Evolutionary conservation across 352 stramenopile genomes (phyloP).

Genomic region (Pythium utonaiense): DNA sequence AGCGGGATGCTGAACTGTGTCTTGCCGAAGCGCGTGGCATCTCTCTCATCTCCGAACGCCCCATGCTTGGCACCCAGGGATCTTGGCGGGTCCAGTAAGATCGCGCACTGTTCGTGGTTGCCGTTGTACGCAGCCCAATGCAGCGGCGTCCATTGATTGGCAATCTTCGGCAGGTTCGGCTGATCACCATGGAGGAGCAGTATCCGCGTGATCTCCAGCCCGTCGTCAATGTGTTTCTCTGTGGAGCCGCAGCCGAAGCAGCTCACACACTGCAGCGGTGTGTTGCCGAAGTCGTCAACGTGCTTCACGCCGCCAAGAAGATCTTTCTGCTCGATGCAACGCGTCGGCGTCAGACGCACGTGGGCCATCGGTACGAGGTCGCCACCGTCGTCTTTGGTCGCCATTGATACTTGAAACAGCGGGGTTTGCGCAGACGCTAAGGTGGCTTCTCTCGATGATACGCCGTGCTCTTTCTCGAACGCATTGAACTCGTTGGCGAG

Average conservation of each 20-base stretch:
- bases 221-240: conserved; percentile 57
- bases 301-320: conserved; percentile 45
- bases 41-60: not conserved
- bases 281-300: conserved; percentile 79
- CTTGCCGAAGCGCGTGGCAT: conserved; percentile 20
- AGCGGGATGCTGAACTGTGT: conserved; percentile 59
- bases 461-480: not conserved
- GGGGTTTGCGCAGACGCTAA: not conserved
- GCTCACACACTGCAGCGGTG: conserved; percentile 66
- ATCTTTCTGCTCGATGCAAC: conserved; percentile 36
- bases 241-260: conserved; percentile 74
- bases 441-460: not conserved
- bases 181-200: conserved; percentile 65
- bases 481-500: conserved; percentile 25
- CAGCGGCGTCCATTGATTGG: conserved; percentile 68
- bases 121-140: conserved; percentile 78
- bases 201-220: conserved; percentile 53
- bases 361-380: conserved; percentile 43
- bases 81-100: conserved; percentile 45
- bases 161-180: conserved; percentile 61
- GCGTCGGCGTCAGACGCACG: conserved; percentile 43
- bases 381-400: conserved; percentile 32
- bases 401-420: conserved; percentile 47
- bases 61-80: not conserved
- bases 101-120: conserved; percentile 55